A percentile compares a stretch with the other conserved stretches of the same genome.
These are phyloP conservation scores for Leucocoprinus birnbaumii DNA, from an alignment of 768 basidiomycete species.

Conservation along the genomic window DNA sequence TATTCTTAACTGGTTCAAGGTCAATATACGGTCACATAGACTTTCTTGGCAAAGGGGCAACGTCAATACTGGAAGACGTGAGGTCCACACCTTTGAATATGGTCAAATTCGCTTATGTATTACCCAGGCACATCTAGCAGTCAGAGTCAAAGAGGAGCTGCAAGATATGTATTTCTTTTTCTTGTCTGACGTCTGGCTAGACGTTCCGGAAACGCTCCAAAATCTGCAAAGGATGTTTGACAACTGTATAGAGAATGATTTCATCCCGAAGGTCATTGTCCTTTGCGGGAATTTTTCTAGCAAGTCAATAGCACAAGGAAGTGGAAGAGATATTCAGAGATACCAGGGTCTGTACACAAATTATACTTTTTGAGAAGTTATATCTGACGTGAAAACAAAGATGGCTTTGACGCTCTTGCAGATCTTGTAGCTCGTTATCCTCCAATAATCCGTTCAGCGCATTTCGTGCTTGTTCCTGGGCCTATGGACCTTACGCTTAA, in stretches of 20 bases:
- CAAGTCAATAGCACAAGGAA: constrained; percentile 75
- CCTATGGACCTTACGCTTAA: constrained; percentile 87
- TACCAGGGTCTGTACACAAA: constrained; percentile 67
- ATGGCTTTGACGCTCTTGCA: constrained; percentile 83
- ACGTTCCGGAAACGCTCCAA: constrained; percentile 77
- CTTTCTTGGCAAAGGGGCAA: constrained; percentile 92
- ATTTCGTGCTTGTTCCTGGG: constrained; percentile 94
- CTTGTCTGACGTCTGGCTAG: constrained; percentile 94
- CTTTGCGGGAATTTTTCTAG: constrained; percentile 96
- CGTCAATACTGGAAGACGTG: constrained; percentile 90
- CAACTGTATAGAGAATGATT: constrained; percentile 82
- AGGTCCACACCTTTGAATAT: constrained; percentile 18
- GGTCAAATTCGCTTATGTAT: constrained; percentile 6
- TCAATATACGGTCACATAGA: constrained; percentile 96
- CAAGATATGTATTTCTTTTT: constrained; percentile 86
- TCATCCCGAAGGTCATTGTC: constrained; percentile 86
- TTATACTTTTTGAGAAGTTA: background rate
- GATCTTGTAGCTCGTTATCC: constrained; percentile 85
- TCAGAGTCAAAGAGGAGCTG: constrained; percentile 65
- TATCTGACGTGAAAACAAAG: constrained; percentile 33
- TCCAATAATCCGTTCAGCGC: constrained; percentile 69
- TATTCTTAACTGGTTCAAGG: constrained; percentile 35
- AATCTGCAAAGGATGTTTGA: constrained; percentile 87
- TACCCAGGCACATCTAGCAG: constrained; percentile 54
- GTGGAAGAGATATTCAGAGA: constrained; percentile 69